A percentile compares a stretch with the other conserved stretches of the same genome.
Conservation (phyloP, 768 basidiomycete species). For the Lentinula aciculospora region DNA sequence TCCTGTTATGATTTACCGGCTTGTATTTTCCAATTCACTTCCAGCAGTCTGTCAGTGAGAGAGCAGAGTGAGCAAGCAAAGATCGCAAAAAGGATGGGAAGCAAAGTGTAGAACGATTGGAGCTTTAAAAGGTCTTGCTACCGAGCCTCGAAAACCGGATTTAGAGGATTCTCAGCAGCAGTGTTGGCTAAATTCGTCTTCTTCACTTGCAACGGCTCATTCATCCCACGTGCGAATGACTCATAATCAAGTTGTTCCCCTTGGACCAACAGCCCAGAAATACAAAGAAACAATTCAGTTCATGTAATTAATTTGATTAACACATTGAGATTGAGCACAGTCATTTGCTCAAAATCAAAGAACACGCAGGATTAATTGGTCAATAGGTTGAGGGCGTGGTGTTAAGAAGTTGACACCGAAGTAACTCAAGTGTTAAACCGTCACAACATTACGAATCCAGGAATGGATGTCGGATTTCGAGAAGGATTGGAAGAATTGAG, state of each 20-base stretch:
- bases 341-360: too few species aligned
- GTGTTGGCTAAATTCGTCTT: background rate
- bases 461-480: too few species aligned
- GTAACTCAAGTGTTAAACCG: too few species aligned
- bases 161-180: background rate
- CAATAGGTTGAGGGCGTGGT: too few species aligned
- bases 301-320: too few species aligned
- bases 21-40: background rate
- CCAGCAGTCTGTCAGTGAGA: background rate
- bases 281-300: too few species aligned
- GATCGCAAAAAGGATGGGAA: background rate
- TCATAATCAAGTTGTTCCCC: background rate
- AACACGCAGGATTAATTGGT: too few species aligned
- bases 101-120: background rate
- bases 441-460: too few species aligned
- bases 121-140: background rate
- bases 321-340: too few species aligned
- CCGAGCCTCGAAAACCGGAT: background rate
- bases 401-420: too few species aligned
- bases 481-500: too few species aligned
- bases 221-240: background rate
- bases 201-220: background rate
- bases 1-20: background rate
- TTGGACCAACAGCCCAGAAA: too few species aligned
- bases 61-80: background rate